Evolutionary conservation across 1,139 yeast species (phyloP).

Genomic region (Nakaseomyces kungkrabaensis): DNA sequence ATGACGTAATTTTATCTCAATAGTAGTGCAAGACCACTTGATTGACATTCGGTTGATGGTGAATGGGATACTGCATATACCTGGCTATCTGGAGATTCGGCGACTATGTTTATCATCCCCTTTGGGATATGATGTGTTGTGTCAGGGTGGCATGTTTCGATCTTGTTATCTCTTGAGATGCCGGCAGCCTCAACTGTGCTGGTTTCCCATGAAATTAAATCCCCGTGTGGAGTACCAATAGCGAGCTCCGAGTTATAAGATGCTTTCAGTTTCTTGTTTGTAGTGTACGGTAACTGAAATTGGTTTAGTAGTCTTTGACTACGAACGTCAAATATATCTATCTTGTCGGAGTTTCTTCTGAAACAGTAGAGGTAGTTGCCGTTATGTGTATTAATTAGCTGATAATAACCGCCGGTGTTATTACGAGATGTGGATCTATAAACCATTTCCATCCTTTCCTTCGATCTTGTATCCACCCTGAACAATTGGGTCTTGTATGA

Average conservation of each 20-base stretch:
- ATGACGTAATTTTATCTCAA: background rate
- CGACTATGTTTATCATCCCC: background rate
- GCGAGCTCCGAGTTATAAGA: slow-evolving; percentile 5
- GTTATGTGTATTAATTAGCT: slow-evolving; percentile 21
- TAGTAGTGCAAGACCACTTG: background rate
- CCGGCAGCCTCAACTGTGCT: slow-evolving; percentile 26
- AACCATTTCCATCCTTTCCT: background rate
- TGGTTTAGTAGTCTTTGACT: slow-evolving; percentile 10
- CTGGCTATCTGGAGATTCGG: background rate
- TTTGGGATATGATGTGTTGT: background rate
- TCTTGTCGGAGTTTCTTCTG: slow-evolving; percentile 14
- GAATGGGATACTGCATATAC: slow-evolving; percentile 4
- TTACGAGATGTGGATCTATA: background rate
- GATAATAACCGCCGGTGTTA: slow-evolving; percentile 16
- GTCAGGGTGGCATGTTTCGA: background rate
- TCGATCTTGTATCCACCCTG: slow-evolving; percentile 15
- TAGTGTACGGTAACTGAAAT: slow-evolving; percentile 1
- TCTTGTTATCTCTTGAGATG: slow-evolving; percentile 4
- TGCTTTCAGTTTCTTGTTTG: background rate
- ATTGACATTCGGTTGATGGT: background rate
- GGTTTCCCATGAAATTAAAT: slow-evolving; percentile 18
- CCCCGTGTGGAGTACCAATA: slow-evolving; percentile 17
- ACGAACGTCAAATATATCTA: slow-evolving; percentile 22
- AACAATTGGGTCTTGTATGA: slow-evolving; percentile 23
- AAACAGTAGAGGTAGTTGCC: slow-evolving; percentile 21